Percentiles rank a stretch among this genome's conserved stretches.
Conservation (phyloP, 176 grass and related monocot genomes). For the Triticum dicoccoides region DNA sequence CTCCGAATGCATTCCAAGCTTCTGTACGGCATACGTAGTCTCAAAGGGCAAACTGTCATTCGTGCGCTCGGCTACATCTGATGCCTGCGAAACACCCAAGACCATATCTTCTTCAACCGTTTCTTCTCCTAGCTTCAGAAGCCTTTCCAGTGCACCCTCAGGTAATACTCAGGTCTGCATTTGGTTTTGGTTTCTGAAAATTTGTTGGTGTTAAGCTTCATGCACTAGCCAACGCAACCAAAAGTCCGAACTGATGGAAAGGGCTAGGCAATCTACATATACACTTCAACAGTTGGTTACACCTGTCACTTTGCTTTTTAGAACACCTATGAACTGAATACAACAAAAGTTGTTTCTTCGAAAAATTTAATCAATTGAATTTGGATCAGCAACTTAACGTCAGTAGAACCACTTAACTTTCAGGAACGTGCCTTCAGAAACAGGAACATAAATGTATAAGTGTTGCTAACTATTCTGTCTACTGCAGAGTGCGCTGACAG, state of each 20-base stretch:
- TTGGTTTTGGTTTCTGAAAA: not conserved
- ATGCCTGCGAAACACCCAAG: slow-evolving; percentile 1
- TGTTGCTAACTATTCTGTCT: not conserved
- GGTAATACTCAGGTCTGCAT: slow-evolving; percentile 43
- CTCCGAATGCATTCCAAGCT: slow-evolving; percentile 65
- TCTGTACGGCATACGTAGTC: slow-evolving; percentile 73
- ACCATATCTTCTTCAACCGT: slow-evolving; percentile 44
- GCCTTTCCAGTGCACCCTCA: slow-evolving; percentile 43
- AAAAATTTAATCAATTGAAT: no score
- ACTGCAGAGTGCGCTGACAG: slow-evolving; percentile 45
- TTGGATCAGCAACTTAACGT: not conserved
- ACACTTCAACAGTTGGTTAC: not conserved
- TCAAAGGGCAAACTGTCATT: slow-evolving; percentile 81
- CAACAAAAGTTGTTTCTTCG: not conserved
- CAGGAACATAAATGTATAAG: not conserved
- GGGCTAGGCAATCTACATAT: no score
- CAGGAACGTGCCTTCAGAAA: not conserved
- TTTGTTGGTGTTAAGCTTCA: not conserved
- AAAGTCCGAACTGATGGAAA: no score
- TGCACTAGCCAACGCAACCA: no score
- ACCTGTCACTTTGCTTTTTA: not conserved
- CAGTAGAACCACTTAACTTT: not conserved
- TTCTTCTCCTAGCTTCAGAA: slow-evolving; percentile 53
- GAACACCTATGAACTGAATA: not conserved
- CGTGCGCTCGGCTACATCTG: slow-evolving; percentile 57